phyloP scores from a whole-genome alignment of 2,329 filamentous ascomycete species.

The Orbilia ellipsospora region DNA sequence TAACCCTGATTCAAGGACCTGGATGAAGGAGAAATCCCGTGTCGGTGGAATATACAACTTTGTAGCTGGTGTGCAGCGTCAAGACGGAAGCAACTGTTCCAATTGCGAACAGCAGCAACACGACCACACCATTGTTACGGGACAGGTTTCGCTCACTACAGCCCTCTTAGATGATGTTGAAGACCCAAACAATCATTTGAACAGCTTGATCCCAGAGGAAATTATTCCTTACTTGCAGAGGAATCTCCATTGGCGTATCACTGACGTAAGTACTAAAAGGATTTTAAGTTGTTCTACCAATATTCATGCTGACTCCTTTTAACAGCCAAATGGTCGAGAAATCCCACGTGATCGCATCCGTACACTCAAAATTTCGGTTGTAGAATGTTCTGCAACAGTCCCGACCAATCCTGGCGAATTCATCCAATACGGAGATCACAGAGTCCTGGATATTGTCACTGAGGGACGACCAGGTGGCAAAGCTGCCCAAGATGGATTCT shows the following conservation, averaged over 20 bases:
- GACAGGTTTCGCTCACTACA: conserved; percentile 63
- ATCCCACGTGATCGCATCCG: conserved; percentile 33
- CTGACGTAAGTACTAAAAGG: conserved; percentile 40
- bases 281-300: background rate
- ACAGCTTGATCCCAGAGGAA: conserved; percentile 59
- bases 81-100: conserved; percentile 38
- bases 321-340: conserved; percentile 34
- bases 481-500: conserved; percentile 38
- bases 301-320: conserved; percentile 12
- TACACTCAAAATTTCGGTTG: conserved; percentile 41
- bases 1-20: conserved; percentile 58
- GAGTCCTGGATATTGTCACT: conserved; percentile 44
- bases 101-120: conserved; percentile 57
- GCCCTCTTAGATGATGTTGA: conserved; percentile 61
- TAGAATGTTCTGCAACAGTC: conserved; percentile 41
- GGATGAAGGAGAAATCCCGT: conserved; percentile 63
- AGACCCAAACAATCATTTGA: conserved; percentile 58
- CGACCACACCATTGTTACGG: conserved; percentile 61
- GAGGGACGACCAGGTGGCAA: conserved; percentile 49
- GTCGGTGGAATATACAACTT: conserved; percentile 63
- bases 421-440: conserved; percentile 36
- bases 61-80: conserved; percentile 58
- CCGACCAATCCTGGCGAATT: conserved; percentile 38
- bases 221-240: conserved; percentile 60
- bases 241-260: conserved; percentile 61